Percentiles rank a stretch among this genome's conserved stretches.
Evolutionary conservation across 1,284 basidiomycete genomes (phyloP).

Genomic region (Malassezia brasiliensis): DNA sequence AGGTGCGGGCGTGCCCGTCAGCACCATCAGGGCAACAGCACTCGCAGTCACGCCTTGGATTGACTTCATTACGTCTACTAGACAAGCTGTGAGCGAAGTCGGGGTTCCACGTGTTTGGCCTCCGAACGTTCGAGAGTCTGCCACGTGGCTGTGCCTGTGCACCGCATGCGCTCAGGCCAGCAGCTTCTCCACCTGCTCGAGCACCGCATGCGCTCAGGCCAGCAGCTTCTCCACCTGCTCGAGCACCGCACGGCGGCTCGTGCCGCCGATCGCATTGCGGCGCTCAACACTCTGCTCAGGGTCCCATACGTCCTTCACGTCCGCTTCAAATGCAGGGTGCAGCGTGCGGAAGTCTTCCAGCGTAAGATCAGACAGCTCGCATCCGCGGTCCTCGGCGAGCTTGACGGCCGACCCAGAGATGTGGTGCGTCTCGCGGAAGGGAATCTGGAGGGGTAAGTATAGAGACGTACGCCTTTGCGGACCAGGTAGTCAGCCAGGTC

Average conservation of each 20-base stretch:
- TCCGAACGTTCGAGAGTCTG: slow-evolving; percentile 5
- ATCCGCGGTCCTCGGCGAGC: slow-evolving; percentile 71
- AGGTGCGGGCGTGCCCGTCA: not conserved
- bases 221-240: slow-evolving; percentile 54
- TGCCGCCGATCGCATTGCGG: slow-evolving; percentile 80
- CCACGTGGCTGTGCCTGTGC: slow-evolving; percentile 2
- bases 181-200: slow-evolving; percentile 56
- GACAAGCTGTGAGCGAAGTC: not conserved
- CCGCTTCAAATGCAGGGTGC: slow-evolving; percentile 68
- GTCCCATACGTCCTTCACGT: slow-evolving; percentile 55
- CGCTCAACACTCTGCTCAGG: slow-evolving; percentile 69
- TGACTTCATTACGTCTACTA: slow-evolving; percentile 13
- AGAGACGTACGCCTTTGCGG: slow-evolving; percentile 73
- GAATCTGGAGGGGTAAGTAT: slow-evolving; percentile 50
- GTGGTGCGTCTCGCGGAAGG: slow-evolving; percentile 97
- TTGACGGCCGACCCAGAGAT: slow-evolving; percentile 92
- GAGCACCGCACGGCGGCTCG: slow-evolving; percentile 71
- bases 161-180: slow-evolving; percentile 7
- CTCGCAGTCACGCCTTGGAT: slow-evolving; percentile 6
- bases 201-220: slow-evolving; percentile 56
- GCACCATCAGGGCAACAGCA: slow-evolving; percentile 3
- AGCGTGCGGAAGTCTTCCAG: slow-evolving; percentile 69
- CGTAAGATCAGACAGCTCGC: slow-evolving; percentile 70
- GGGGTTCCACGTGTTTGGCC: slow-evolving; percentile 13
- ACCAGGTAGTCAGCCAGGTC: slow-evolving; percentile 96